These are phyloP conservation scores for Citrullus colocynthis DNA, from an alignment of 306 rosid genomes.

Conservation along the genomic window DNA sequence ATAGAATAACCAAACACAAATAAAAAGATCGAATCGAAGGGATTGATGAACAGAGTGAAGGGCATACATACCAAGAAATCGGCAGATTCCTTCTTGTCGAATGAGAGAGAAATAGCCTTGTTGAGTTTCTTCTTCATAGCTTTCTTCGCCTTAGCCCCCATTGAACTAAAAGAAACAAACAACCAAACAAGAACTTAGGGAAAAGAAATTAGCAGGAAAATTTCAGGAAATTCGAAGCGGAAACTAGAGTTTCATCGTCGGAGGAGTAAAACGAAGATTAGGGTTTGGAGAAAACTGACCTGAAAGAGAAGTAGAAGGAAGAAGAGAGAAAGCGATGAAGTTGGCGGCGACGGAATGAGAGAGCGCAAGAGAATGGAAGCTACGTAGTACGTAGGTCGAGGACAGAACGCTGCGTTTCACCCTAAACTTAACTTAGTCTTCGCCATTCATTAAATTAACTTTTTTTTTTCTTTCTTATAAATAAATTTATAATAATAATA, in stretches of 20 bases:
- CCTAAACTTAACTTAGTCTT: background rate
- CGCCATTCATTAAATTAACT: background rate
- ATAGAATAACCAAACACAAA: background rate
- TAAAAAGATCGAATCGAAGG: background rate
- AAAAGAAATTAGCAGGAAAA: background rate
- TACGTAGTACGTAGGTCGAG: background rate
- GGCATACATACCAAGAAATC: constrained; percentile 53
- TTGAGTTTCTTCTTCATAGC: constrained; percentile 56
- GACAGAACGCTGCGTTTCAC: background rate
- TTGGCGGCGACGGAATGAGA: background rate
- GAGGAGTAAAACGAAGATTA: background rate
- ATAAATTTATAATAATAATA: too few species aligned
- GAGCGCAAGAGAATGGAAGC: background rate
- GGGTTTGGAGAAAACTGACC: constrained; percentile 1
- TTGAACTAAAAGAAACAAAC: constrained; percentile 5
- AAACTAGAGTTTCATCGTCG: background rate
- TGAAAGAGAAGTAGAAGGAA: background rate
- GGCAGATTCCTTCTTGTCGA: constrained; percentile 23
- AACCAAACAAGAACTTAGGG: background rate
- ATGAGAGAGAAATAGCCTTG: constrained; percentile 20
- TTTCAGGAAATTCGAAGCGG: background rate
- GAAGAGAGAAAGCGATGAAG: background rate
- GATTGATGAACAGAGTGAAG: background rate
- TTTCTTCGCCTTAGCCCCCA: constrained; percentile 76
- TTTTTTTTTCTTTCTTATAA: too few species aligned